Base-by-base conservation (phyloP, 2,329 filamentous ascomycete genomes). In the Aspergillus japonicus region DNA sequence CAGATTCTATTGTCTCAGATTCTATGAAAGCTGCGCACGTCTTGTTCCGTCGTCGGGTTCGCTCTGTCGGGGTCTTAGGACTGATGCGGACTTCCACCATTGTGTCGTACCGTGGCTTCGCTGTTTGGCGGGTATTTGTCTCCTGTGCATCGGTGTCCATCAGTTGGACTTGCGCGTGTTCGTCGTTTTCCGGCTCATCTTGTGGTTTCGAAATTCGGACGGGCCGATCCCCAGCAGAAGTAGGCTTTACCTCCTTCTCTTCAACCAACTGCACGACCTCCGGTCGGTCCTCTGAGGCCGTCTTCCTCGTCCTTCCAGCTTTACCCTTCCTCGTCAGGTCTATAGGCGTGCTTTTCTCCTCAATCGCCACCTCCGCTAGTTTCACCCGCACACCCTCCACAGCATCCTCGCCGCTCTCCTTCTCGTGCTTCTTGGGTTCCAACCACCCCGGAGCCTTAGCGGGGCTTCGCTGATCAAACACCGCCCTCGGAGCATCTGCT, bases 401-500 rank as follows among this genome's bases (percentile, higher is more conserved):
- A 1, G 59, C 50, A 31, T 66, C 63, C 24, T 62, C 49, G 35
- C 56, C 54, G 6, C 42, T 14, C 39, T 47, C 50, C 6, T 61
- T 16, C 3, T 58, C 56, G 4, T 54, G 23, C 11, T 55, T 60
- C 57, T 44, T 19, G 5, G 16, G 14, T 3, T 8, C 6, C 7
- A 44, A 19, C 16, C 14, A 8, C 16, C 59, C 49, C 26, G 55
- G 11, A 2, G 14, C 48, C 47, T 63, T 69, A 4, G 56, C 57
- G 11, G 69, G 70, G 53, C 73, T 73, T 26, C 64, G 64, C 19
- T 74, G 63, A 14, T 73, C 74, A 16, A 77, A 70, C 1, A 76
- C 73, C 3, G 74, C 73, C n/a, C 70, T 65, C 0, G 75, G 70
- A 2, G 73, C 71, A 62, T 76, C 71, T 19, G 62, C 68, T 39